phyloP scores from a whole-genome alignment of 1,284 basidiomycete genomes.

The Rhodotorula mucilaginosa region DNA sequence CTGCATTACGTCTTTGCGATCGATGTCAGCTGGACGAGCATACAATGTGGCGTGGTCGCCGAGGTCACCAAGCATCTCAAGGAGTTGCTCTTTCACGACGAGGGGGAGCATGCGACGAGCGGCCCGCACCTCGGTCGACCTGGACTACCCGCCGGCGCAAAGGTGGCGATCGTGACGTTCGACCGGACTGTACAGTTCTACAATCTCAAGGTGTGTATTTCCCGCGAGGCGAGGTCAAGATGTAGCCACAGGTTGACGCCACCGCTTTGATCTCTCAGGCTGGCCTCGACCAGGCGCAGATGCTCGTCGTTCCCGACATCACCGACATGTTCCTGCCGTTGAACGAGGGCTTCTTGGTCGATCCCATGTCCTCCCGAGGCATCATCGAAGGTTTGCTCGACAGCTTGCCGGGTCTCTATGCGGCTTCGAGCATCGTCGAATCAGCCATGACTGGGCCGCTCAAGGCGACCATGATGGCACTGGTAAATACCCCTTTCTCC shows the following conservation, averaged over 20 bases:
- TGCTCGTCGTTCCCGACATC: conserved; percentile 84
- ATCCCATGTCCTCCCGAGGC: conserved; percentile 62
- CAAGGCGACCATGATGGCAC: conserved; percentile 66
- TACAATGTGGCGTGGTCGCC: conserved; percentile 70
- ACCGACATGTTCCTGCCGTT: conserved; percentile 88
- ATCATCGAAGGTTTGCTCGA: conserved; percentile 53
- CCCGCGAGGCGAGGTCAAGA: too few species aligned
- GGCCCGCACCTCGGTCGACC: conserved; percentile 28
- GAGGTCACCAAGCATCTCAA: conserved; percentile 67
- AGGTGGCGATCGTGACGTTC: conserved; percentile 79
- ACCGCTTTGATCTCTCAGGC: conserved; percentile 53
- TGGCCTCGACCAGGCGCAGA: conserved; percentile 60
- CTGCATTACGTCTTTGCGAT: conserved; percentile 83
- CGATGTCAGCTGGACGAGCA: conserved; percentile 75
- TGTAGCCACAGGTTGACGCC: neutral
- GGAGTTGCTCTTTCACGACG: conserved; percentile 62
- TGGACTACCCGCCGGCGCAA: conserved; percentile 49
- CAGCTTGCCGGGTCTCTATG: conserved; percentile 66
- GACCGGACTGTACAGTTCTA: conserved; percentile 84
- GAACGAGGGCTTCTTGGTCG: conserved; percentile 69
- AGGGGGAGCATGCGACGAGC: conserved; percentile 50
- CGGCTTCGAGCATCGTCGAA: conserved; percentile 55
- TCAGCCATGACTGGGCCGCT: conserved; percentile 78
- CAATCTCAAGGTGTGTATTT: conserved; percentile 70
- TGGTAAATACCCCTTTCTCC: conserved; percentile 54